These are phyloP conservation scores for Jacaranda copaia DNA, from an alignment of 257 asterid genomes.

Conservation along the genomic window DNA sequence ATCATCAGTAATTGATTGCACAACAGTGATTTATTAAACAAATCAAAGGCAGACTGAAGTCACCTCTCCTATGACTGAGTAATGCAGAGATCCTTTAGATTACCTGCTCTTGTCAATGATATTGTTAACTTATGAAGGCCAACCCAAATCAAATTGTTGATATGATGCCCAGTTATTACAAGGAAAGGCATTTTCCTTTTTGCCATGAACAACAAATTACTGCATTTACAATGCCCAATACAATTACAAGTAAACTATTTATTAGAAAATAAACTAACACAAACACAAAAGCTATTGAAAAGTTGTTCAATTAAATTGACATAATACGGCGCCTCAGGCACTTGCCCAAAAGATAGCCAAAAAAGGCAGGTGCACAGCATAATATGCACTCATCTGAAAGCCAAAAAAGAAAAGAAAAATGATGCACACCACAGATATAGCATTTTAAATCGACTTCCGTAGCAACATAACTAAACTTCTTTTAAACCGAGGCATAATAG, in stretches of 20 bases:
- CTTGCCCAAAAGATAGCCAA: slow-evolving; percentile 90
- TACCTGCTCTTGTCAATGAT: slow-evolving; percentile 21
- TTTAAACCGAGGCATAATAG: background rate
- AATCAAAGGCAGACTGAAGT: slow-evolving; percentile 15
- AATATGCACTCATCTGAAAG: slow-evolving; percentile 92
- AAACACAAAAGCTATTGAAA: background rate
- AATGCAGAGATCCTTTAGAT: slow-evolving; percentile 7
- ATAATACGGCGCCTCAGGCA: slow-evolving; percentile 57
- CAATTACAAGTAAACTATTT: background rate
- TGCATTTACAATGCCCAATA: background rate
- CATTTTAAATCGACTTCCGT: background rate
- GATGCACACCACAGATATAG: slow-evolving; percentile 2
- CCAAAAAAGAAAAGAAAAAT: slow-evolving; percentile 21
- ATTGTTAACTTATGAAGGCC: background rate
- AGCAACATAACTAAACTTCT: background rate
- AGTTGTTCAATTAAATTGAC: no score
- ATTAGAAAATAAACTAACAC: background rate
- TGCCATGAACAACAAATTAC: background rate
- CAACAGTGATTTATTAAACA: background rate
- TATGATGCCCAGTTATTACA: background rate
- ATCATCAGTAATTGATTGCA: slow-evolving; percentile 2
- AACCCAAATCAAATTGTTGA: background rate
- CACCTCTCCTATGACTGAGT: slow-evolving; percentile 2
- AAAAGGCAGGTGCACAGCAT: slow-evolving; percentile 97
- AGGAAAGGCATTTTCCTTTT: background rate